phyloP scores from a whole-genome alignment of 371 early-diverging fungal genomes.

The Umbelopsis sp. region DNA sequence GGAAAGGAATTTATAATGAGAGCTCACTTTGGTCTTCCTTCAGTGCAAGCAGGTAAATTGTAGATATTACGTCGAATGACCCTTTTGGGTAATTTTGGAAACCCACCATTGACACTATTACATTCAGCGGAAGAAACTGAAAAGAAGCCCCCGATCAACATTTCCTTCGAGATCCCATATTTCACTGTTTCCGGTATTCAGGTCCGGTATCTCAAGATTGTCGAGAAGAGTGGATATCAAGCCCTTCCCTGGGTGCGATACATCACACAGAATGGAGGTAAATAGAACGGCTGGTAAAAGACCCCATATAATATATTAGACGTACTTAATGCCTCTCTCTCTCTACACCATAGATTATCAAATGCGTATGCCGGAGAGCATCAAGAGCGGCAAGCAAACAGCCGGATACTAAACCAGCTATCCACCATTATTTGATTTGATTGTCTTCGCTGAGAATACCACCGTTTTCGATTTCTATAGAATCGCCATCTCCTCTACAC shows the following conservation, averaged over 20 bases:
- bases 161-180: conserved; percentile 98
- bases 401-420: conserved; percentile 19
- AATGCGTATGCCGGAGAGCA: conserved; percentile 76
- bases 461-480: conserved; percentile 22
- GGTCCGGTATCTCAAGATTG: conserved; percentile 98
- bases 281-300: conserved; percentile 1
- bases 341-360: conserved; percentile 58
- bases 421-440: neutral
- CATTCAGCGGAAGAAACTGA: conserved; percentile 83
- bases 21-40: conserved; percentile 96
- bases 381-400: conserved; percentile 57
- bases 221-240: conserved; percentile 97
- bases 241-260: conserved; percentile 99
- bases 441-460: conserved; percentile 20
- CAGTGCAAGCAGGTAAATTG: conserved; percentile 81
- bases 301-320: no score
- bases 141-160: conserved; percentile 93
- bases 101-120: neutral
- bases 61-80: neutral
- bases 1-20: conserved; percentile 95
- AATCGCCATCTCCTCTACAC: neutral
- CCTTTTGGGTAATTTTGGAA: no score
- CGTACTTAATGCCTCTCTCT: no score
- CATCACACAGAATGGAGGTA: conserved; percentile 95
- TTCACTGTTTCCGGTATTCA: conserved; percentile 98